Base-by-base conservation (phyloP, 257 asterid species). In the Fraxinus anomala region DNA sequence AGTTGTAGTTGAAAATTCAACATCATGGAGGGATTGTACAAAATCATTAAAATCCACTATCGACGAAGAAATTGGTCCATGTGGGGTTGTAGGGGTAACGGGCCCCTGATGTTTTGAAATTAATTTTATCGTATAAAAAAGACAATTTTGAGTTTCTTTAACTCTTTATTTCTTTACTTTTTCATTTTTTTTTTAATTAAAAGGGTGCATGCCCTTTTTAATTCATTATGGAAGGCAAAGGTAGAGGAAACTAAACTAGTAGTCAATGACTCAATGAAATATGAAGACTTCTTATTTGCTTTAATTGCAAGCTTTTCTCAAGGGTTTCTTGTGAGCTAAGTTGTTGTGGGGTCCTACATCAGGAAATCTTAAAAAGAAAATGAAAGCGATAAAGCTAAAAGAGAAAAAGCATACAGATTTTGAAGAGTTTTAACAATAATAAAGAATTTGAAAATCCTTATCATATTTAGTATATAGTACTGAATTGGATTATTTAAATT, bases 301-400 rank as follows among this genome's bases (percentile, higher is more conserved):
- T 75, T 59, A 70, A 65, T 70, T 75, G 56, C 59, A 80, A 75
- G 83, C 70, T 47, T 75, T 70, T 36, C 37, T 31, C 68, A 36
- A 11, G 2, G 56, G 59, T 80, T 19, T 68, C 76, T 73, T 37
- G 75, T 12, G 68, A 74, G 40, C 51, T 73, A 80, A 80, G 66
- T 74, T 68, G 54, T 69, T 1, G 49, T 10, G 49, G 49, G 68
- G 36, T 5, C 56, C 16, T n/a, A 36, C 49, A 1, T 65, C 28
- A 75, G 2, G 36, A 12, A 76, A 66, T 1, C 16, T 6, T 40
- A 28, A 66, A 42, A 66, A 26, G 65, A 21, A 16, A 37, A 6
- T 30, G 0, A 54, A 54, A 23, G 68, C 3, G 68, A 61, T 23
- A 61, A 61, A 61, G 68, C 33, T 23, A 17, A 4, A 19, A 16